Evolutionary conservation across 768 basidiomycete genomes (phyloP).

Genomic region (Trametes cinnabarina): DNA sequence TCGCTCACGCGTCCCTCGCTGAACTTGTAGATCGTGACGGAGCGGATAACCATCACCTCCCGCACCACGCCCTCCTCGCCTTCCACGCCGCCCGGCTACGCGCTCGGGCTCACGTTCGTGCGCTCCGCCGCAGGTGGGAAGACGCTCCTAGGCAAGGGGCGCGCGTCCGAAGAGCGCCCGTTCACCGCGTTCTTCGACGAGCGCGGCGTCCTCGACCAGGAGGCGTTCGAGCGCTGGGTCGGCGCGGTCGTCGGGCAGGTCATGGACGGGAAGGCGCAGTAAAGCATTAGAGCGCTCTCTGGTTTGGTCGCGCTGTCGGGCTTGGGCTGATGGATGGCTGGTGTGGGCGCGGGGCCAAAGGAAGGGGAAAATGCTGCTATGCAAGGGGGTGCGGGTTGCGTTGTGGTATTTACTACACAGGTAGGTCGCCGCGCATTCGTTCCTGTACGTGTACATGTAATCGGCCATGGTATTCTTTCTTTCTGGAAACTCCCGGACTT

Average conservation of each 20-base stretch:
- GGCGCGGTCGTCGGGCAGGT: slow-evolving; percentile 66
- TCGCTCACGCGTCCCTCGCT: background rate
- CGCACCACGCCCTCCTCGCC: slow-evolving; percentile 56
- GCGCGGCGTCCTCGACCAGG: slow-evolving; percentile 75
- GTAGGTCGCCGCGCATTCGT: no score
- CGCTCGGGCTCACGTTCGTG: slow-evolving; percentile 64
- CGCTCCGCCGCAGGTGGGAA: slow-evolving; percentile 86
- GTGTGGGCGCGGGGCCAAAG: no score
- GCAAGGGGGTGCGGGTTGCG: no score
- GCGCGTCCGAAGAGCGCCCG: slow-evolving; percentile 51
- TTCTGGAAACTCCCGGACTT: no score
- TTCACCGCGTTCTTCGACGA: slow-evolving; percentile 82
- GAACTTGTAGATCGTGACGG: slow-evolving; percentile 78
- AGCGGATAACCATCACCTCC: slow-evolving; percentile 79
- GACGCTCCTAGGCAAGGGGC: slow-evolving; percentile 72
- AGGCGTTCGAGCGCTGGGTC: slow-evolving; percentile 75
- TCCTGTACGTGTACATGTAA: no score
- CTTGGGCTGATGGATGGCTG: no score
- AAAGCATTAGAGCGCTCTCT: no score
- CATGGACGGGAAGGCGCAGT: slow-evolving; percentile 63
- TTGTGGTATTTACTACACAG: no score
- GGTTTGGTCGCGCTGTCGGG: no score
- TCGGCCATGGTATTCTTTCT: no score
- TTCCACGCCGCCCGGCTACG: slow-evolving; percentile 61
- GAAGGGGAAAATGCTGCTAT: no score